Conservation (phyloP, 495 filamentous ascomycete genomes). For the Mytilinidion resinicola region DNA sequence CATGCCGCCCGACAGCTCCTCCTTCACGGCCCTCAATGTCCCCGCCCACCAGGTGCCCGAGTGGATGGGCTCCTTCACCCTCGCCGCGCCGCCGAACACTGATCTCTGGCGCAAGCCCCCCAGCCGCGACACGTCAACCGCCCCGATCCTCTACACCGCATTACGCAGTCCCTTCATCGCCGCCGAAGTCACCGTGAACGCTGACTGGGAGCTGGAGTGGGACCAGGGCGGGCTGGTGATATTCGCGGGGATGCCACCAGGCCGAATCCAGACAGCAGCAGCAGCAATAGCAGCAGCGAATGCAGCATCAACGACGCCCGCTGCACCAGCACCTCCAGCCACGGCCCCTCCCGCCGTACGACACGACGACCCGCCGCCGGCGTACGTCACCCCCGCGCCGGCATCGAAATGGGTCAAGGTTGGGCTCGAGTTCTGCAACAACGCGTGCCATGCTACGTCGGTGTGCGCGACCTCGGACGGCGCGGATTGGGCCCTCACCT, state of each 20-base stretch:
- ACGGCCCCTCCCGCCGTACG: constrained; percentile 2
- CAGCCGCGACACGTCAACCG: constrained; percentile 49
- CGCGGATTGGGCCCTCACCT: constrained; percentile 51
- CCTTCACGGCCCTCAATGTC: constrained; percentile 49
- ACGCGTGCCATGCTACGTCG: constrained; percentile 48
- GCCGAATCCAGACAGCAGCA: constrained; percentile 12
- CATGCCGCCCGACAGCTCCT: constrained; percentile 48
- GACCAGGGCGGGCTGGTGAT: constrained; percentile 62
- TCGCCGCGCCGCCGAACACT: constrained; percentile 52
- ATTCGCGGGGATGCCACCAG: constrained; percentile 33
- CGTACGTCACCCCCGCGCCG: constrained; percentile 27
- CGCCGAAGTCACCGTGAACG: constrained; percentile 54
- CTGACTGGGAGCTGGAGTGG: constrained; percentile 56
- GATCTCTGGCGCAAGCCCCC: constrained; percentile 47
- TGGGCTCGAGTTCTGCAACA: constrained; percentile 51
- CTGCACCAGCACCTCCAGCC: constrained; percentile 1
- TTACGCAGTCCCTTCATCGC: constrained; percentile 49
- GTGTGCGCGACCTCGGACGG: constrained; percentile 52
- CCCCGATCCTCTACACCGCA: constrained; percentile 52
- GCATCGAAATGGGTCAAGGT: constrained; percentile 56
- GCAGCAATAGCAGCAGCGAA: neutral
- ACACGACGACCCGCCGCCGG: constrained; percentile 22
- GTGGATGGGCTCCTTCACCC: constrained; percentile 53
- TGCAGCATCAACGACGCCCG: constrained; percentile 1
- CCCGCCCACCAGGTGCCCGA: constrained; percentile 44